Percentiles rank a stretch among this genome's conserved stretches.
These are phyloP conservation scores for Hirschioporus abietinus DNA, from an alignment of 768 basidiomycete species.

Conservation along the genomic window DNA sequence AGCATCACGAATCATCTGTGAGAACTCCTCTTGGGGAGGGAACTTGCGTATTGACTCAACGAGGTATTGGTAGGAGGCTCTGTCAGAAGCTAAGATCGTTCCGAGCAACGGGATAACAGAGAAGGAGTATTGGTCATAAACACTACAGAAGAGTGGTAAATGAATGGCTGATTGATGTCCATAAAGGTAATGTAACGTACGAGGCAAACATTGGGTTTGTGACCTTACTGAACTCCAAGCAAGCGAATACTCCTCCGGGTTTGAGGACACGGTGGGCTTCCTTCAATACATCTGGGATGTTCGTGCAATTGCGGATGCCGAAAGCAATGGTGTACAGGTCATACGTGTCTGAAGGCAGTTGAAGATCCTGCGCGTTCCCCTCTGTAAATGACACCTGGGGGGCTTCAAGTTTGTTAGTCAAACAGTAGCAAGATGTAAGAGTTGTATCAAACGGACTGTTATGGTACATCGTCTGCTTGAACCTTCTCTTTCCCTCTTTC, in stretches of 20 bases:
- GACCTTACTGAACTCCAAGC: constrained; percentile 94
- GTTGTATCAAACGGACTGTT: constrained; percentile 57
- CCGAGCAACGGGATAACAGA: constrained; percentile 91
- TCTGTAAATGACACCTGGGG: constrained; percentile 91
- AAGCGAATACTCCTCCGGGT: constrained; percentile 93
- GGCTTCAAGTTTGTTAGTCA: constrained; percentile 39
- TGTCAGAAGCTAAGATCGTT: constrained; percentile 93
- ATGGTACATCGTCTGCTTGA: constrained; percentile 98
- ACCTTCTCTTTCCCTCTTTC: constrained; percentile 81
- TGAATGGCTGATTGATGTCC: constrained; percentile 3
- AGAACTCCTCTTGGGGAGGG: constrained; percentile 83
- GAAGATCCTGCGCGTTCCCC: constrained; percentile 84
- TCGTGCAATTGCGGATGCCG: constrained; percentile 96
- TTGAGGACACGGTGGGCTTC: constrained; percentile 94
- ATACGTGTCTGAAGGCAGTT: constrained; percentile 78
- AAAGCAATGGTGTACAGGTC: constrained; percentile 99
- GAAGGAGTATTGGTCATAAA: constrained; percentile 96
- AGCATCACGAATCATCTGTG: constrained; percentile 81
- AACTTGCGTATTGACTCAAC: constrained; percentile 96
- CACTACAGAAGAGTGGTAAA: constrained; percentile 34
- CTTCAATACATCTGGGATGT: constrained; percentile 76
- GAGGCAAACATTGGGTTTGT: constrained; percentile 78
- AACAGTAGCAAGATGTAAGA: constrained; percentile 2
- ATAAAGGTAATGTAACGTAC: constrained; percentile 45
- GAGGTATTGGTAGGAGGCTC: constrained; percentile 94